phyloP scores from a whole-genome alignment of 306 rosid species.

The Coriaria nepalensis region DNA sequence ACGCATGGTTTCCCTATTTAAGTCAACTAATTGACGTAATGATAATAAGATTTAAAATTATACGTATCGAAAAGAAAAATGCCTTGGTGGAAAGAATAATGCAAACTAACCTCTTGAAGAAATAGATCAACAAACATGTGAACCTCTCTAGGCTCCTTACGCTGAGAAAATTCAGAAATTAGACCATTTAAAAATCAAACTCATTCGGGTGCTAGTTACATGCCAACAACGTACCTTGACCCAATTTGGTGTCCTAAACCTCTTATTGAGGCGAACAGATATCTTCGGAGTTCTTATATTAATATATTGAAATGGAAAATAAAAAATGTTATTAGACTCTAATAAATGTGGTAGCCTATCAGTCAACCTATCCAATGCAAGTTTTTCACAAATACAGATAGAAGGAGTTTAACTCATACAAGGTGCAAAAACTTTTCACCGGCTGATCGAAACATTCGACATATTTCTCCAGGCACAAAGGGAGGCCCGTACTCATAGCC shows the following conservation, averaged over 20 bases:
- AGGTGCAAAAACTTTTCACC: conserved; percentile 74
- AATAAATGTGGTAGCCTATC: neutral
- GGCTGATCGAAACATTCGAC: conserved; percentile 63
- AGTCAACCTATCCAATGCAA: neutral
- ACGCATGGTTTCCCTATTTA: neutral
- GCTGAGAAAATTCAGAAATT: conserved; percentile 40
- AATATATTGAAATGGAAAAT: conserved; percentile 47
- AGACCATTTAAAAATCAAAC: conserved; percentile 15
- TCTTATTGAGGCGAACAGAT: conserved; percentile 71
- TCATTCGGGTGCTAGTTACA: conserved; percentile 8
- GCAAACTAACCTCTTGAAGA: conserved; percentile 69
- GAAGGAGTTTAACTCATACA: conserved; percentile 35
- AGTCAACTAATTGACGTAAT: neutral
- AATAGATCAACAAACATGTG: conserved; percentile 91
- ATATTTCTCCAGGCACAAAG: conserved; percentile 76
- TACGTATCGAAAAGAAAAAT: conserved; percentile 2
- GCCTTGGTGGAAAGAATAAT: conserved; percentile 2
- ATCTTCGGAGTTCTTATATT: conserved; percentile 72
- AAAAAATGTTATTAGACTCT: neutral
- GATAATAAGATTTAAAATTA: neutral
- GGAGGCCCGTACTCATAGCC: conserved; percentile 71
- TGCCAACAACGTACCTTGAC: conserved; percentile 55
- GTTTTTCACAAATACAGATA: neutral
- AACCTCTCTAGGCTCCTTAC: conserved; percentile 96
- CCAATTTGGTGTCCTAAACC: conserved; percentile 90